Base-by-base conservation (phyloP, 148 eudicot species). In the Heliamphora exappendiculata region DNA sequence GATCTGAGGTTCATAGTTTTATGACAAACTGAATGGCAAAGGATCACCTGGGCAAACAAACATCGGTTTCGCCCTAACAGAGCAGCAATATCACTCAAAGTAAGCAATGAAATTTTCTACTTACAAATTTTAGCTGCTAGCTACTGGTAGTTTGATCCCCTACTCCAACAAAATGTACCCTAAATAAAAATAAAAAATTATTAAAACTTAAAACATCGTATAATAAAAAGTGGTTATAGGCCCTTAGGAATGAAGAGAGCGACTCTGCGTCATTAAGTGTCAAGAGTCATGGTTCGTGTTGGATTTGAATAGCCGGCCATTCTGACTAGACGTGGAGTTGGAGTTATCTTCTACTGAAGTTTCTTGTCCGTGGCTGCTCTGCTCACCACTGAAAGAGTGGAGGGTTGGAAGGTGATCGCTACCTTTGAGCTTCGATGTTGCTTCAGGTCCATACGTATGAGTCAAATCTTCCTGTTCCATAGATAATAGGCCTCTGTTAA, bases 391-490 rank as follows among this genome's bases (percentile, higher is more conserved):
- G 33, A 42, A 33, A 12, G 20, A 22, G 1, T 11, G 72, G 53
- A 39, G 28, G 11, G 49, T 16, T 39, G 26, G 14, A 39, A 1
- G 8, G 26, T 7, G 41, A 34, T 63, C 14, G 22, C 67, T 37
- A 19, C 5, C 70, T 66, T 66, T 28, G 14, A 68, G 31, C 31
- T 44, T 44, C 12, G 20, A 44, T 44, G 34, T 44, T 5, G 20
- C 72, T 42, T 68, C 72, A 12, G 53, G 72, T 22, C 72, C 72
- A 26, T 42, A 68, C 13, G 26, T 20, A 24, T 26, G 31, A 24
- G 72, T 44, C 53, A 68, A 10, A 19, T 68, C 72, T 11, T 68
- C 72, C 72, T 68, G 72, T 68, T 22, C 11, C 53, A 68, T 41
- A n/a, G n/a, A n/a, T n/a, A n/a, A n/a, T n/a, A n/a, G n/a, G n/a